A percentile compares a stretch with the other conserved stretches of the same genome.
Evolutionary conservation across 2,329 filamentous ascomycete species (phyloP).

Genomic region (Thelonectria olida): DNA sequence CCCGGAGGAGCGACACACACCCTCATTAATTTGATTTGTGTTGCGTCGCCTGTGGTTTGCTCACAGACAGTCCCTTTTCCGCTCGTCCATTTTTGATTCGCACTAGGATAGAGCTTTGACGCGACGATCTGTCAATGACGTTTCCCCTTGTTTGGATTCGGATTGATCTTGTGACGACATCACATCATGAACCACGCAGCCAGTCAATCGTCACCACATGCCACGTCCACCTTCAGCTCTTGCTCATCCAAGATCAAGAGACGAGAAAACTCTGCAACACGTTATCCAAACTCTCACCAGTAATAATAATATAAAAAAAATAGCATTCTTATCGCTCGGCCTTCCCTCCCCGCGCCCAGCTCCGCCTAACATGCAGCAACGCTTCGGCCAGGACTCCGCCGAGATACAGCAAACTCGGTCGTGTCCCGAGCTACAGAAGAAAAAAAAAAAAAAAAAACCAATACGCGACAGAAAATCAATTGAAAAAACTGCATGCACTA

Average conservation of each 20-base stretch:
- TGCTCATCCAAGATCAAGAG: too few relatives aligned
- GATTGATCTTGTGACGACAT: not conserved
- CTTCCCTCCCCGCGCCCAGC: constrained; percentile 5
- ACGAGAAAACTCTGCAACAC: too few relatives aligned
- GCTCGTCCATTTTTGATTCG: not conserved
- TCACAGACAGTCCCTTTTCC: not conserved
- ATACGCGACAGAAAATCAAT: not conserved
- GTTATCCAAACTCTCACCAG: too few relatives aligned
- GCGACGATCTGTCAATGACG: not conserved
- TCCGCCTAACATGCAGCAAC: constrained; percentile 7
- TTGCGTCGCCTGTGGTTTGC: not conserved
- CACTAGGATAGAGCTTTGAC: not conserved
- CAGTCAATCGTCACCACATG: not conserved
- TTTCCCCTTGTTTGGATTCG: too few relatives aligned
- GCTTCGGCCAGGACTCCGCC: constrained; percentile 12
- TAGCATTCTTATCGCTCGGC: constrained; percentile 2
- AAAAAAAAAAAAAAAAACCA: not conserved
- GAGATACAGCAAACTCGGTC: constrained; percentile 15
- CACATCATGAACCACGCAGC: too few relatives aligned
- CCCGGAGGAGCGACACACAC: not conserved
- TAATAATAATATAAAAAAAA: too few relatives aligned
- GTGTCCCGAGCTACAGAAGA: constrained; percentile 3
- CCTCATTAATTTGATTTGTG: too few relatives aligned
- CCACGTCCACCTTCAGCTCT: not conserved
- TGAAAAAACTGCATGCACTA: not conserved